These are phyloP conservation scores for Rhizopogon sp. DNA, from an alignment of 768 basidiomycete species.

Conservation along the genomic window DNA sequence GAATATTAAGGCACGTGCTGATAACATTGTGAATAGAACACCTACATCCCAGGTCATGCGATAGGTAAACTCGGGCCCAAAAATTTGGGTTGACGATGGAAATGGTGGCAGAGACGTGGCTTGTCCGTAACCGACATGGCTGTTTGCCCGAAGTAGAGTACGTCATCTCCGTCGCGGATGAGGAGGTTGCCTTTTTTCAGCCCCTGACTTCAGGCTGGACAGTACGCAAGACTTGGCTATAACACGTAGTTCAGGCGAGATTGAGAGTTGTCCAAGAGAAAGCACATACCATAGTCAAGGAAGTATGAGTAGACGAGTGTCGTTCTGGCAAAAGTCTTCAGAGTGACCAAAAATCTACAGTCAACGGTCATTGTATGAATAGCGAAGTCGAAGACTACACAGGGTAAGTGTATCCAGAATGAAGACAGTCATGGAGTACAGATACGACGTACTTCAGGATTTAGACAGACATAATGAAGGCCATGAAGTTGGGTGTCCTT, in stretches of 20 bases:
- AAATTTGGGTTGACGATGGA: neutral
- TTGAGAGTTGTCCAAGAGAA: neutral
- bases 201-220: neutral
- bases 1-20: neutral
- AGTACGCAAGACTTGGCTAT: neutral
- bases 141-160: neutral
- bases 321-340: neutral
- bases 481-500: no score
- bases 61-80: constrained; percentile 10
- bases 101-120: neutral
- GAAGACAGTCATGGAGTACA: no score
- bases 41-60: constrained; percentile 51
- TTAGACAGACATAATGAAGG: no score
- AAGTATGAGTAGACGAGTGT: neutral
- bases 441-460: no score
- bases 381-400: no score
- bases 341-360: neutral
- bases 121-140: neutral
- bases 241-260: neutral
- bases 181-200: neutral
- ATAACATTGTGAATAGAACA: neutral
- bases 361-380: neutral
- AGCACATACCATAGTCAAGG: neutral
- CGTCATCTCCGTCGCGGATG: neutral
- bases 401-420: no score